Evolutionary conservation across 1,139 yeast species (phyloP), one percentile per base, ranked within the genome.

Genomic region (Geotrichum bryndzae): DNA sequence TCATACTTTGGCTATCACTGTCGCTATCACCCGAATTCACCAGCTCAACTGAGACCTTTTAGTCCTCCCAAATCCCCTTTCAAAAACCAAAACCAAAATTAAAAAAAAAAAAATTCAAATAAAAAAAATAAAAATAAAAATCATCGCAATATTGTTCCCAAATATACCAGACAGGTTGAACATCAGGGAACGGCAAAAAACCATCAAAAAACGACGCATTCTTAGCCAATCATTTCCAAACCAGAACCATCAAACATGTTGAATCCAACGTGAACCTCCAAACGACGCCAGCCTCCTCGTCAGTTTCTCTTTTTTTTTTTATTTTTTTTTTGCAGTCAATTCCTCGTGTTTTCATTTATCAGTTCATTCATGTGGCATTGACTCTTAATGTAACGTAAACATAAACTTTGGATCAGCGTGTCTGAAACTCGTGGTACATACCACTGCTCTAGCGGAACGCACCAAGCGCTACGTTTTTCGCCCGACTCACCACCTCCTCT

Each of bases 171-270:
- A 27, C 31, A 29, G 38, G 56, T 45, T 55, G 61, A 38, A 59
- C 58, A 59, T 59, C 61, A 59, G 58, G 53, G 61, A 59, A 53
- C 57, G 61, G 56, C 51, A 54, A 22, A 22, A 23, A 4, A 7
- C 2, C 13, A 7, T 4, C 5, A 41, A 41, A 41, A 41, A 41
- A 41, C 10, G 25, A 13, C 35, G 6, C 22, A 41, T 54, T 54
- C 31, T 54, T 22, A 45, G 38, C 57, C 57, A 54, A 54, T 54
- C 48, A 53, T 38, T 25, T 27, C 52, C 23, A 15, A 50, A 27
- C 48, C n/a, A 35, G 6, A 50, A 27, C 48, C n/a, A 35, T 11
- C 48, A 41, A 41, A 41, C 48, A 15, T 2, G 22, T 15, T 41
- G 22, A 41, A 15, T 5, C 18, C 48, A 41, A 41, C 1, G 48